A percentile compares a stretch with the other conserved stretches of the same genome.
Evolutionary conservation across 139 green algal genomes (phyloP).

Genomic region (Picochlorum sp.): DNA sequence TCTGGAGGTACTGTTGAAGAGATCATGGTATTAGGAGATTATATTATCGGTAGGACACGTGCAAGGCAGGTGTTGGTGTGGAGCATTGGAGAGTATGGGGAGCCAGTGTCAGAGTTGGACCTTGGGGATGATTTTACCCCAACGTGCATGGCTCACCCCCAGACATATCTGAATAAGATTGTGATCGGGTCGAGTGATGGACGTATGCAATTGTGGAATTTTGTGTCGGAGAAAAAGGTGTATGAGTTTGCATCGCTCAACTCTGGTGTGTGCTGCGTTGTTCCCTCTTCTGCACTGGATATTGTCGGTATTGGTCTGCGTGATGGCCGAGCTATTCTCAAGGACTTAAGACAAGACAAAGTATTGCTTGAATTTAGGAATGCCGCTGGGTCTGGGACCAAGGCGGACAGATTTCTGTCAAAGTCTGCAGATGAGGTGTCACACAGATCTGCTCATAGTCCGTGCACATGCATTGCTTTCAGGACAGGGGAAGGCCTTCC

Average conservation of each 20-base stretch:
- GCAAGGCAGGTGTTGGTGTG: slow-evolving; percentile 64
- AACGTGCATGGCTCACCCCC: slow-evolving; percentile 82
- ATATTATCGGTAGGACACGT: slow-evolving; percentile 61
- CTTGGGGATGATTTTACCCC: slow-evolving; percentile 51
- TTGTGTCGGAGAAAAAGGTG: slow-evolving; percentile 50
- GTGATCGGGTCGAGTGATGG: slow-evolving; percentile 65
- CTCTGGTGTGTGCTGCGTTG: slow-evolving; percentile 49
- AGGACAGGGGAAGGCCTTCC: slow-evolving; percentile 44
- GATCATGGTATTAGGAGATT: slow-evolving; percentile 72
- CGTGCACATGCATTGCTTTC: slow-evolving; percentile 49
- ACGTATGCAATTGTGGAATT: slow-evolving; percentile 85
- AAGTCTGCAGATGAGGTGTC: slow-evolving; percentile 9
- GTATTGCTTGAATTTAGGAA: slow-evolving; percentile 50
- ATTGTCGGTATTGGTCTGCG: slow-evolving; percentile 81
- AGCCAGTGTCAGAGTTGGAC: slow-evolving; percentile 30
- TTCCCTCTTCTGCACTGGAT: slow-evolving; percentile 81
- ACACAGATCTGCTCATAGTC: slow-evolving; percentile 15
- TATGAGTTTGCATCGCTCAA: slow-evolving; percentile 65
- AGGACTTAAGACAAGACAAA: slow-evolving; percentile 74
- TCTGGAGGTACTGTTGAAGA: slow-evolving; percentile 38
- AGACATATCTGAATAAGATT: slow-evolving; percentile 98
- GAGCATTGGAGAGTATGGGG: slow-evolving; percentile 48
- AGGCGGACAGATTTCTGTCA: slow-evolving; percentile 12
- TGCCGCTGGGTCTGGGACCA: slow-evolving; percentile 51
- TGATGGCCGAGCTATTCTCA: slow-evolving; percentile 73